A percentile compares a stretch with the other conserved stretches of the same genome.
Conservation (phyloP, 2,329 filamentous ascomycete species). For the Paraphoma sp. region DNA sequence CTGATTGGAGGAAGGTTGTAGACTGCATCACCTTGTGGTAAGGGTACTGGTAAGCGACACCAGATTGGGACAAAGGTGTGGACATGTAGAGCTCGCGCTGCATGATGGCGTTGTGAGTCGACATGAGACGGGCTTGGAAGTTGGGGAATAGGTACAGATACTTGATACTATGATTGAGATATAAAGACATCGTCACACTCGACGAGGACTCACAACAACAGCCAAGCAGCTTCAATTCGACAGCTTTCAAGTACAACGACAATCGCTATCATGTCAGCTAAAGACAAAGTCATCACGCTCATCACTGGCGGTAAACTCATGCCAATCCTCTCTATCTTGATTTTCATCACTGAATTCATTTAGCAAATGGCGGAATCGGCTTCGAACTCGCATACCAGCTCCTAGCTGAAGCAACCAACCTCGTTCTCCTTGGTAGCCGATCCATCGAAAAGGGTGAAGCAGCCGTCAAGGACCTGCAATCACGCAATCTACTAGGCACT, state of each 20-base stretch:
- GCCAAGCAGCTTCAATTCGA: neutral
- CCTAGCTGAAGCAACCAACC: conserved; percentile 41
- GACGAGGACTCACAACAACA: neutral
- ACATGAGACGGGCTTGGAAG: neutral
- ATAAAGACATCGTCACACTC: neutral
- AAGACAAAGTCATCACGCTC: conserved; percentile 34
- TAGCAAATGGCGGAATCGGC: conserved; percentile 56
- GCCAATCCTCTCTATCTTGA: neutral
- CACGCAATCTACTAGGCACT: conserved; percentile 22
- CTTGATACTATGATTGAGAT: neutral
- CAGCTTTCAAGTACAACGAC: neutral
- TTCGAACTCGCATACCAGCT: conserved; percentile 51
- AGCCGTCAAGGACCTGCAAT: conserved; percentile 26
- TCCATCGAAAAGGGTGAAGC: conserved; percentile 28
- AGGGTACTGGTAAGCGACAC: too few species aligned
- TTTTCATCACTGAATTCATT: neutral
- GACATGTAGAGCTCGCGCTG: too few species aligned
- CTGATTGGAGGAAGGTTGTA: too few species aligned
- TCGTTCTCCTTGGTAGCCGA: conserved; percentile 26
- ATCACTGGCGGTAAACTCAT: conserved; percentile 45
- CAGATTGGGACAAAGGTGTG: too few species aligned
- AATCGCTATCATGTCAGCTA: conserved; percentile 1
- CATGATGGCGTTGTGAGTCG: too few species aligned
- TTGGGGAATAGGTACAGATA: neutral
- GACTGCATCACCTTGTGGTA: too few species aligned